Conservation (phyloP, 139 green algal genomes). For the Yamagishiella unicocca region DNA sequence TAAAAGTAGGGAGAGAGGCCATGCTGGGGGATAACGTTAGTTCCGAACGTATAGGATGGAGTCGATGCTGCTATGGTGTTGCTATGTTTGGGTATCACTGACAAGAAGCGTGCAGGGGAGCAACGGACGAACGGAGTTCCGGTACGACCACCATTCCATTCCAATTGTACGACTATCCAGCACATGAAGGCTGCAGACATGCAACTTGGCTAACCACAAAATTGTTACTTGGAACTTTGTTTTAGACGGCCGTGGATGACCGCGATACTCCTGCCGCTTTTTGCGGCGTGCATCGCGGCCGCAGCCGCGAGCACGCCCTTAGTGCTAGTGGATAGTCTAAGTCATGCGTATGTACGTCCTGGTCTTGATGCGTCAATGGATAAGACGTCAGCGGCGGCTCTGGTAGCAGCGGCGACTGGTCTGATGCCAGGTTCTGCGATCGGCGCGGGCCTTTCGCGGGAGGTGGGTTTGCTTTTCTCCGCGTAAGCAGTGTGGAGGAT, state of each 20-base stretch:
- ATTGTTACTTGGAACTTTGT: too few relatives aligned
- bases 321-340: slow-evolving; percentile 14
- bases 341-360: not conserved
- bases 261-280: not conserved
- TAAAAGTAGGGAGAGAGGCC: too few relatives aligned
- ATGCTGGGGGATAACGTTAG: too few relatives aligned
- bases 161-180: not conserved
- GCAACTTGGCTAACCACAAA: too few relatives aligned
- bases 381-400: not conserved
- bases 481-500: too few relatives aligned
- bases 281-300: slow-evolving; percentile 26
- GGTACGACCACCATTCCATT: too few relatives aligned
- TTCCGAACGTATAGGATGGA: too few relatives aligned
- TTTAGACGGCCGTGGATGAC: not conserved
- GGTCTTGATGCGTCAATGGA: not conserved
- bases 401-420: slow-evolving; percentile 31
- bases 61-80: too few relatives aligned
- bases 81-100: too few relatives aligned
- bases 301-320: not conserved
- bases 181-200: too few relatives aligned
- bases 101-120: too few relatives aligned
- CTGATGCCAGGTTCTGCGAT: slow-evolving; percentile 18
- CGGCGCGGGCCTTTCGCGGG: not conserved
- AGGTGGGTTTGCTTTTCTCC: not conserved
- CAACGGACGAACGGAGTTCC: too few relatives aligned